Evolutionary conservation across 2,329 filamentous ascomycete species (phyloP), one percentile per base, ranked within the genome.

Genomic region (Chaetomium strumarium): DNA sequence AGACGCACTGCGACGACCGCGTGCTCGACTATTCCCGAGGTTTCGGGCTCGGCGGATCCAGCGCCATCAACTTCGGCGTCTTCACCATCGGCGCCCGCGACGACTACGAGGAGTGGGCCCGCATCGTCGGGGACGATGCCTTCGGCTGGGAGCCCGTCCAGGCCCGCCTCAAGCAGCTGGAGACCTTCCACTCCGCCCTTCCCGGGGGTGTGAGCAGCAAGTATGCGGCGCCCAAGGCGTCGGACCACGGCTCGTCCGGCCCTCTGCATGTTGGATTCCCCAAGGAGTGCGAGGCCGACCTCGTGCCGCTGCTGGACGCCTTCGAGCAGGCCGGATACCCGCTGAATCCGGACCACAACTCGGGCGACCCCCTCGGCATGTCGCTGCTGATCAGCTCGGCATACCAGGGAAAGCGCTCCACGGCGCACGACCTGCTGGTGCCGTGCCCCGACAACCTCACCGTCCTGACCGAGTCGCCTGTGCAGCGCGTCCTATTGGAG

Each of bases 81-180:
- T 84, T 72, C 63, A 76, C 72, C 3, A 58, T 77, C 24, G 83
- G 84, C 2, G 73, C 79, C 1, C 68, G 70, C 1, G 79, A 80
- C 47, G 83, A 86, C 57, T 85, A 81, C 55, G 74, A 86, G 29
- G 72, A 79, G 49, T 85, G 82, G 80, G 80, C 80, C 1, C 66
- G 70, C 0, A 55, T 76, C 2, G 75, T 80, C 0, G 79, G 67
- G 0, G 82, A 86, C 57, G 72, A 80, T 5, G 62, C 67, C 0
- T 86, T 76, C 64, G 57, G 60, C 2, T 86, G 81, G 82, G 66
- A 75, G 2, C 67, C 71, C 40, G 77, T 80, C 29, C 71, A 78
- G 52, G 54, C 65, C 3, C 70, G 76, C 0, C 79, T 76, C 60
- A 77, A 77, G 55, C 66, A 63, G 14, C 69, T 85, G 16, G 81